A percentile compares a stretch with the other conserved stretches of the same genome.
Conservation (phyloP, 164 flowering plant species). For the Vitis riparia region DNA sequence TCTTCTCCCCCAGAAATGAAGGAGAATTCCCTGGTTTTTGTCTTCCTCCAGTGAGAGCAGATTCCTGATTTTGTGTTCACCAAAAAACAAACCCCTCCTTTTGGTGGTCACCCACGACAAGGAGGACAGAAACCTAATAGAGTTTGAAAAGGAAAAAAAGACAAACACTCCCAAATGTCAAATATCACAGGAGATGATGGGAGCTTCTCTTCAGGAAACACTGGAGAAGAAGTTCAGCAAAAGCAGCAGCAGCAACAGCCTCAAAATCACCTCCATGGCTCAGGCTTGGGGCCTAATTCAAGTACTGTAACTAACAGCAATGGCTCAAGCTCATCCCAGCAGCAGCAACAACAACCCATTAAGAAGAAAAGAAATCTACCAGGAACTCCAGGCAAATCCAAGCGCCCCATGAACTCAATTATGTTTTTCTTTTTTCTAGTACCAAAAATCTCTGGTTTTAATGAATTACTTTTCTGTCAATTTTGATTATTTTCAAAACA, state of each 20-base stretch:
- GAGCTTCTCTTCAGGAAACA: constrained; percentile 67
- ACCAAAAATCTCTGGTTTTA: not conserved
- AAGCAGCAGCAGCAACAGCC: constrained; percentile 14
- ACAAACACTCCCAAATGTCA: constrained; percentile 43
- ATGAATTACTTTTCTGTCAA: not conserved
- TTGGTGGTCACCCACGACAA: constrained; percentile 5
- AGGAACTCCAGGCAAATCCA: constrained; percentile 83
- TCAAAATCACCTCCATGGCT: constrained; percentile 31
- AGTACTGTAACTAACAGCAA: constrained; percentile 37
- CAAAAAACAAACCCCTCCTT: constrained; percentile 21
- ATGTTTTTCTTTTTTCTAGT: not conserved
- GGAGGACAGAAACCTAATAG: constrained; percentile 10
- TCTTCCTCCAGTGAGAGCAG: constrained; percentile 42
- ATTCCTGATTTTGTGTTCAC: constrained; percentile 36
- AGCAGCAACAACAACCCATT: constrained; percentile 18
- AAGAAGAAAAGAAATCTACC: constrained; percentile 86
- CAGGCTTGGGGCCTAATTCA: constrained; percentile 19
- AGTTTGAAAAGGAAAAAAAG: constrained; percentile 4
- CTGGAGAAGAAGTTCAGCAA: constrained; percentile 46
- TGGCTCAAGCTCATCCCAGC: constrained; percentile 35
- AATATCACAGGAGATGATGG: constrained; percentile 70
- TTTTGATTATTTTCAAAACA: not conserved
- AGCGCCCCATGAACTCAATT: not conserved
- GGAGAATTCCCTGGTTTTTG: constrained; percentile 51
- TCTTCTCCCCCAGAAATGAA: constrained; percentile 28